Evolutionary conservation across 257 asterid genomes (phyloP), one percentile per base, ranked within the genome.

Genomic region (Nicotiana undulata): DNA sequence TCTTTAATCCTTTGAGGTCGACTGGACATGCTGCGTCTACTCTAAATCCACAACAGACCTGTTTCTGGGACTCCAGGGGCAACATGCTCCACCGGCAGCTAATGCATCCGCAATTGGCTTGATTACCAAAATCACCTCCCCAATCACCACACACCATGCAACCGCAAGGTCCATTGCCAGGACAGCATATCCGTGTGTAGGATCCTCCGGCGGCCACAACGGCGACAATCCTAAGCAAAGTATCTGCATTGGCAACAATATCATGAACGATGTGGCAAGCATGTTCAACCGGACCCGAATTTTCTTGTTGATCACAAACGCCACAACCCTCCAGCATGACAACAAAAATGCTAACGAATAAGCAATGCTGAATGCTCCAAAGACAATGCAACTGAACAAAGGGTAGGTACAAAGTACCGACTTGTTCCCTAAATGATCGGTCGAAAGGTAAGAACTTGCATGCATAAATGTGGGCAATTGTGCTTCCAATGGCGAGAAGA

Each of bases 321-420:
- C 88, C 84, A 86, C 84, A 51, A 90, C 94, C 11, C 90, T 81
- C 93, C 97, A 92, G 53, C 93, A 92, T 31, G 97, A 90, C 3
- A 91, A 8, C 82, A 91, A 17, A 79, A 94, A 92, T 0, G 86
- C 90, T 51, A 90, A 64, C 0, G 89, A 88, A 60, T 91, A 94
- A 3, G 75, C 88, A 1, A 83, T 82, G 46, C 89, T 82, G 77
- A 94, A 94, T 17, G 78, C 91, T 6, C 86, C 87, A 49, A 94
- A 92, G 3, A 88, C 59, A 0, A 89, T 55, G 80, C 91, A 82
- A 80, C 94, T 92, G 77, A 91, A 84, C 59, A 93, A 83, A 0
- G 98, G 98, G 82, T 89, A 94, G 1, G 89, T 87, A 86, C 98
- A 94, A 4, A 94, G 85, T 10, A 87, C 86, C 16, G 75, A 78